Percentiles rank a stretch among this genome's conserved stretches.
Conservation (phyloP, 371 early-diverging fungal genomes). For the Mucor mucedo region DNA sequence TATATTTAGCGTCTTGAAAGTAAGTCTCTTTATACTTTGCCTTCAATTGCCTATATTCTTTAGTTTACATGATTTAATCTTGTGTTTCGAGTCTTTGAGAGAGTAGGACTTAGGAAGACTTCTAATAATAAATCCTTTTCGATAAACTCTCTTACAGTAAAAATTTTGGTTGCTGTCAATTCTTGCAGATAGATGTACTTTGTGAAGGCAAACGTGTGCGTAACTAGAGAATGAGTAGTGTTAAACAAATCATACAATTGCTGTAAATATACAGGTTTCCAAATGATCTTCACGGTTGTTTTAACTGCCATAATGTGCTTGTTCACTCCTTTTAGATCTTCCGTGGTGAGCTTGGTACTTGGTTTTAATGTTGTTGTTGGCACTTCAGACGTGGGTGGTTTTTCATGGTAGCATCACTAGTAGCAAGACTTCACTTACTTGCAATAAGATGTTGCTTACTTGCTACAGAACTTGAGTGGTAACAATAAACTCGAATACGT, state of each 20-base stretch:
- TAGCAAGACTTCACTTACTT: too few species aligned
- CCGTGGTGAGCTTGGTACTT: too few species aligned
- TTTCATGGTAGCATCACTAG: too few species aligned
- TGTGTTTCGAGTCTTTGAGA: background rate
- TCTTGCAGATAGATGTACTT: background rate
- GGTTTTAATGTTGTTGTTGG: too few species aligned
- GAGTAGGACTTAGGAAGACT: background rate
- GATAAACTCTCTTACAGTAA: background rate
- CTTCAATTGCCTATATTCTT: background rate
- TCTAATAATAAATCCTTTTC: conserved; percentile 6
- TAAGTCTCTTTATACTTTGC: conserved; percentile 4
- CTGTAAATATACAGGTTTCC: background rate
- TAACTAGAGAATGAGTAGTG: background rate
- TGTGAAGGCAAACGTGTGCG: too few species aligned
- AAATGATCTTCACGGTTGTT: background rate
- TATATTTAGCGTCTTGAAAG: background rate
- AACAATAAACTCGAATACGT: too few species aligned
- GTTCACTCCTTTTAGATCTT: too few species aligned
- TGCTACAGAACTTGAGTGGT: too few species aligned
- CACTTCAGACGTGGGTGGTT: too few species aligned
- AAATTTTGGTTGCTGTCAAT: background rate
- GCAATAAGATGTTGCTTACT: too few species aligned
- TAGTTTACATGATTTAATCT: background rate
- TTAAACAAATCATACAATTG: background rate
- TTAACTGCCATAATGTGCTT: background rate